A percentile compares a stretch with the other conserved stretches of the same genome.
These are phyloP conservation scores for Wallacemonas sp. DNA, from an alignment of 208 protist species.

Conservation along the genomic window DNA sequence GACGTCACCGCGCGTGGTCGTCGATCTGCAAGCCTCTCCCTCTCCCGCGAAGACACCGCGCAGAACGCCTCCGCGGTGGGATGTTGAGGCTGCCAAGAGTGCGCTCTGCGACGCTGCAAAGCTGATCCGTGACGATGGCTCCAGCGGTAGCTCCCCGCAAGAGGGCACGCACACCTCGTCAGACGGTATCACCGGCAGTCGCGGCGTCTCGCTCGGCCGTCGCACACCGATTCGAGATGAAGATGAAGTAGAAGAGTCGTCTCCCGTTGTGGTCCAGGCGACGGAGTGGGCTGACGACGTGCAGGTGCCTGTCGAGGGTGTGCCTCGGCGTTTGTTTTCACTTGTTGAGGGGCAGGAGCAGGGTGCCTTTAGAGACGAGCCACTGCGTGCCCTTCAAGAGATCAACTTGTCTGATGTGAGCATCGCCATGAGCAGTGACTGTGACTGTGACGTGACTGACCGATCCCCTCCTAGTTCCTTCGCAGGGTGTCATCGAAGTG, in stretches of 20 bases:
- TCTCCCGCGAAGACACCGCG: not conserved
- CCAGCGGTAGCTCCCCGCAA: not conserved
- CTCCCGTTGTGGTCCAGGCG: too few relatives aligned
- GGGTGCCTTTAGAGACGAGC: not conserved
- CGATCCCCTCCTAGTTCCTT: too few relatives aligned
- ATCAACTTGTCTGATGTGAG: constrained; percentile 11
- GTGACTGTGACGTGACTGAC: not conserved
- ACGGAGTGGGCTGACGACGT: too few relatives aligned
- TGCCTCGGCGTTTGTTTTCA: not conserved
- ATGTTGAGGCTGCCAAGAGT: not conserved
- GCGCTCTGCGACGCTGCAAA: not conserved
- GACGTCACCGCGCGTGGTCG: too few relatives aligned
- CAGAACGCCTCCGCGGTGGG: not conserved
- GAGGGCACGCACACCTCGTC: not conserved
- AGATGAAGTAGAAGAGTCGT: not conserved
- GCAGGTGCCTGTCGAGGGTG: too few relatives aligned
- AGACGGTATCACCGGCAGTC: not conserved
- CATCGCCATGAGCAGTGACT: constrained; percentile 5
- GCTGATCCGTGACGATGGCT: too few relatives aligned
- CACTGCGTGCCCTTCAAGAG: not conserved
- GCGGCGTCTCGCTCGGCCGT: not conserved
- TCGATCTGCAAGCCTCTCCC: not conserved
- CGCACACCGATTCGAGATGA: not conserved
- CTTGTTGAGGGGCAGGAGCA: too few relatives aligned
- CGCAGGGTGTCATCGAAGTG: too few relatives aligned